Base-by-base conservation (phyloP, 805 yeast genomes). In the Candida endomychidarum region DNA sequence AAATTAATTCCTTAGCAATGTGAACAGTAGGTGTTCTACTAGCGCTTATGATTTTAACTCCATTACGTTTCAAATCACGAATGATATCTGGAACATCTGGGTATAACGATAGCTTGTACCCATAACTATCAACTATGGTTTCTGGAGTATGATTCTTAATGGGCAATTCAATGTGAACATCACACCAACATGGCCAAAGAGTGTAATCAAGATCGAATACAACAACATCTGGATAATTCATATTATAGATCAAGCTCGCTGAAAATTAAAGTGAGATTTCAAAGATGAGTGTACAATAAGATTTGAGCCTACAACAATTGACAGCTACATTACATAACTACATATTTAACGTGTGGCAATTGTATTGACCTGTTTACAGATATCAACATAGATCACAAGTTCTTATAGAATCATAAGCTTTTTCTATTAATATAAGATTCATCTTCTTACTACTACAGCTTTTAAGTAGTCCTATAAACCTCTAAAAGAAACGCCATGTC, bases 101-200 rank as follows among this genome's bases (percentile, higher is more conserved):
- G 56, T 78, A 88, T 36, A 87, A 72, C 0, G 77, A 56, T 11
- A 86, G 62, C 29, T 70, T 63, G 48, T 65, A 77, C 0, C 87
- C 87, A 42, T 67, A 56, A 35, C 66, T 61, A 51, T 84, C 91
- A 1, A 67, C 61, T 2, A 81, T 66, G 3, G 59, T 52, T 11
- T 58, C 51, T 9, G 61, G 61, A 11, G 61, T 52, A 14, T 45
- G 41, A n/a, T 65, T 52, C 39, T 65, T 66, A 16, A 81, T 42
- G 0, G 90, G 90, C 6, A 77, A 63, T 2, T 67, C 57, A 15
- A 85, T 69, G 52, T 84, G 90, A 1, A 87, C 83, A 51, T 84
- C 90, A 58, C 90, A 83, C 90, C 90, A 84, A 46, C 82, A 79
- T 37, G 85, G 90, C 93, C 93, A 84, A 23, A 84, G 59, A 0